Conservation (phyloP, 2,329 filamentous ascomycete species). For the Neonectria punicea region DNA sequence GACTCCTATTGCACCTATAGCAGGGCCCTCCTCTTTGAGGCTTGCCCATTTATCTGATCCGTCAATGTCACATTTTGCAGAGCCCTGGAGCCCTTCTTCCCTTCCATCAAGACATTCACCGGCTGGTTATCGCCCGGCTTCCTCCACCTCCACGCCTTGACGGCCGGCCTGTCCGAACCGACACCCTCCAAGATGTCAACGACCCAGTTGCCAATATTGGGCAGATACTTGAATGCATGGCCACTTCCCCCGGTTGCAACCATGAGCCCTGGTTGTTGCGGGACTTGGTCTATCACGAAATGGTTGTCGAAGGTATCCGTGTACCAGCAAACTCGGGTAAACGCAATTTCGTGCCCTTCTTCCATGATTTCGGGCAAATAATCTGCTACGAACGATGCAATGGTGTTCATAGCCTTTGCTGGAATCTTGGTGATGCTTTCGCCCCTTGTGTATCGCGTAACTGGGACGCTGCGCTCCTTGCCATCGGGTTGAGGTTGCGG, state of each 20-base stretch:
- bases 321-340: slow-evolving; percentile 46
- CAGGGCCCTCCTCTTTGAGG: slow-evolving; percentile 7
- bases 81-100: slow-evolving; percentile 6
- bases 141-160: slow-evolving; percentile 24
- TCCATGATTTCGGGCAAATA: slow-evolving; percentile 55
- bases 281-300: slow-evolving; percentile 48
- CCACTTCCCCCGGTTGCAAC: slow-evolving; percentile 70
- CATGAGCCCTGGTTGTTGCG: slow-evolving; percentile 67
- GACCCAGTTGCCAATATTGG: slow-evolving; percentile 65
- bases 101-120: slow-evolving; percentile 16
- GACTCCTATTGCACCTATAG: not conserved
- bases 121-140: not conserved
- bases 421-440: slow-evolving; percentile 42
- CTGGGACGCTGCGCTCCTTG: slow-evolving; percentile 51
- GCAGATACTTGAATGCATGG: slow-evolving; percentile 71
- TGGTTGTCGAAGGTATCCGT: slow-evolving; percentile 49
- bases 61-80: slow-evolving; percentile 23
- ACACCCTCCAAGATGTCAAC: slow-evolving; percentile 51
- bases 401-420: slow-evolving; percentile 40
- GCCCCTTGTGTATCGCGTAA: slow-evolving; percentile 50
- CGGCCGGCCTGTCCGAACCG: not conserved
- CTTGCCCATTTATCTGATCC: slow-evolving; percentile 3
- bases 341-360: slow-evolving; percentile 50
- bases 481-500: slow-evolving; percentile 50
- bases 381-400: slow-evolving; percentile 49